Evolutionary conservation across 768 basidiomycete species (phyloP), one percentile per base, ranked within the genome.

Genomic region (Suillus paluster): DNA sequence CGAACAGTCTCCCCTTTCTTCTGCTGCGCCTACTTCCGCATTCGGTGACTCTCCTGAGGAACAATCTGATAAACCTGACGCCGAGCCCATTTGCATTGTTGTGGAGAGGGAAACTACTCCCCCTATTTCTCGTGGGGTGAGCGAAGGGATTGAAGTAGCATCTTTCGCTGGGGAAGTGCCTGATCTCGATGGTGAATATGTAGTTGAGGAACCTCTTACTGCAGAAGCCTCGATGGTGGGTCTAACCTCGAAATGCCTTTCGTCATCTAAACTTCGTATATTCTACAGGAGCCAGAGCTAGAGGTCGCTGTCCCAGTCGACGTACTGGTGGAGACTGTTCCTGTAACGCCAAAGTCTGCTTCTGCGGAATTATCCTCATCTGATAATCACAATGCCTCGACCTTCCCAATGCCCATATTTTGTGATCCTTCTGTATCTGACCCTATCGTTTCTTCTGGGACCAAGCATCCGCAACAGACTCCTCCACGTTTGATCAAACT

Each of bases 371-470:
- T 2, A 25, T n/a, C 38, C 23, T 27, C 54, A 55, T 55, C 12
- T 38, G 36, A 54, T 11, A 25, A 58, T 19, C 52, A 33, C 27
- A 58, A 33, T 5, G 10, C 14, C 19, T 48, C 58, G 9, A 19
- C 15, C 53, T 55, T 59, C 52, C 78, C 80, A 11, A 78, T 80
- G 73, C 81, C 81, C 21, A 65, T 81, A 46, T 75, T 71, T 9
- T 80, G 81, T 8, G 76, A 82, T 65, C 75, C 78, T 30, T 70
- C 67, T 34, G 74, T 78, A 15, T 73, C 75, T 15, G 81, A 83
- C 60, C 78, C 78, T 15, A 71, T 76, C 17, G 15, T 33, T 23
- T 59, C 49, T 59, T 30, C 11, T 61, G 66, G 52, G 64, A 48
- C 38, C 44, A 59, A 42, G 36, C 15, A 45, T 21, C 34, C 23